Base-by-base conservation (phyloP, 495 filamentous ascomycete species). In the Talaromyces trachyspermus region DNA sequence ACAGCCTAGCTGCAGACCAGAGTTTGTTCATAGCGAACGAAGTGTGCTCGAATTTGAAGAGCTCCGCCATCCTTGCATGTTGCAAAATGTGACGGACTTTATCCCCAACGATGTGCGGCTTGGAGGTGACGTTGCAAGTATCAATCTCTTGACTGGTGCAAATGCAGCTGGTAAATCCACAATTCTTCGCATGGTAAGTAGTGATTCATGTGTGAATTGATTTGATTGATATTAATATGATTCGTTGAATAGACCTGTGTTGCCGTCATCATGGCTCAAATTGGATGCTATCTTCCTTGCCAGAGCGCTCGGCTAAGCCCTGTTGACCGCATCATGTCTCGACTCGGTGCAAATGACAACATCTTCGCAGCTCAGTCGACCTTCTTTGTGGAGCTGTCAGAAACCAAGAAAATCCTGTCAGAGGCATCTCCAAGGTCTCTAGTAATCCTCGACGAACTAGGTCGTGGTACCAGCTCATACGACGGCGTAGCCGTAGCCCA, bases 111-210 rank as follows among this genome's bases (percentile, higher is more conserved):
- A 95, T 59, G 79, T 99, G 45, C 76, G 81, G 49, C 81, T 99
- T 14, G 92, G 92, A 39, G 94, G 94, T 26, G 70, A 78, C 33
- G 62, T 72, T 20, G 62, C 89, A 40, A 95, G 89, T 57, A 90
- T 99, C 55, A 86, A 88, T 56, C 77, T 99, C 32, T 77, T 99
- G 30, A 99, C 92, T 3, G 92, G 92, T 57, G 92, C 92, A 36
- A 99, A 99, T 62, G 92, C 92, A 6, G 94, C 92, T 43, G 92
- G 92, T 61, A 99, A 99, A 69, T 99, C 92, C 7, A 99, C 92
- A n/a, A 77, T 97, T 45, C 80, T 99, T 15, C 80, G 92, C 51
- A 97, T 97, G 94, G 86, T 90, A 72, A 60, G 76, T 64, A 24
- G 25, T 32, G 19, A 20, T 33, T 18, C 25, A 17, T 24, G 20